Evolutionary conservation across 305 asterid genomes (phyloP), one percentile per base, ranked within the genome.

Genomic region (Fraxinus floribunda): DNA sequence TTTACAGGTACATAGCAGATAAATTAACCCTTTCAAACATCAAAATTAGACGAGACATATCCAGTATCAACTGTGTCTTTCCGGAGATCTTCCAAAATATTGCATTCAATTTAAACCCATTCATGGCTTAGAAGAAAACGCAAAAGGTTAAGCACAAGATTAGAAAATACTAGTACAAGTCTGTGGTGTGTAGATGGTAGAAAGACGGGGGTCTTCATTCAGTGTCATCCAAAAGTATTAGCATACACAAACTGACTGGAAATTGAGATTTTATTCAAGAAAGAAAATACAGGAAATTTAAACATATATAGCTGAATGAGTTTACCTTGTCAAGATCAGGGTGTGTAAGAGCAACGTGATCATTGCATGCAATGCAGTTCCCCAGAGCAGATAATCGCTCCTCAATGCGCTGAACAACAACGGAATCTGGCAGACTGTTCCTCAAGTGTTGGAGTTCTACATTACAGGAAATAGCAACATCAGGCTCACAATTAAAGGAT

Each of bases 271-370:
- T 13, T 68, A 5, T 75, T 78, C 64, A 49, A 83, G 46, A 64
- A 36, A 80, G 72, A 35, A 72, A 46, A 30, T 18, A 64, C 29
- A 60, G 74, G 36, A 29, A 71, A 62, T 52, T 72, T 34, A 36
- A 75, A 75, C 15, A 24, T 44, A 78, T 29, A 76, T 20, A 41
- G 60, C 46, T n/a, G 7, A 78, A 78, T 18, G 77, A 70, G 35
- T 13, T 82, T 91, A 93, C 99, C 93, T 44, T 89, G 83, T 94
- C 98, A 77, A 93, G 93, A 88, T 95, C 97, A 3, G 97, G 94
- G 88, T 95, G 98, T 0, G 97, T 89, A 77, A 95, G 97, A 79
- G 99, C 99, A 79, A 94, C 97, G 81, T 94, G 97, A 85, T 95
- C 99, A 74, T 95, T 95, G 90, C 98, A 95, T 7, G 94, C 88